Base-by-base conservation (phyloP, 2,329 filamentous ascomycete species). In the Cylindrodendrum hubeiense region DNA sequence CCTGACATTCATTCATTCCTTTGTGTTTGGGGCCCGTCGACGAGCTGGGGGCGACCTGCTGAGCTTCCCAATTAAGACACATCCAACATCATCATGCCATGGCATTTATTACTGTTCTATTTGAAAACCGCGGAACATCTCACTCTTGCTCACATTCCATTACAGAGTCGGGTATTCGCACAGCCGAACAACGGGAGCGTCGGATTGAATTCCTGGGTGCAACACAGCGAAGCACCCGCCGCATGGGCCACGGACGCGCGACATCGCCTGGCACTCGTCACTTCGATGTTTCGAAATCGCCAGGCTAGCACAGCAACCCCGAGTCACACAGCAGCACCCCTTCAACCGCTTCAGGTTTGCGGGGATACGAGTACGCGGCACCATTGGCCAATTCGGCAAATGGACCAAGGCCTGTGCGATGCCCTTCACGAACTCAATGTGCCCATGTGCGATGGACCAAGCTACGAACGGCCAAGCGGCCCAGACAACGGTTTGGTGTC, bases 341-440 rank as follows among this genome's bases (percentile, higher is more conserved):
- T 61, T 41, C 54, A 49, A 39, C 58, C 47, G 56, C 44, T 28
- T 63, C 55, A 47, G 46, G 57, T 60, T 69, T 65, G 71, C 60
- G 70, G 68, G 65, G 67, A 67, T 66, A 51, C 63, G 63, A 53
- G 28, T 44, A 41, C 12, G 57, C 17, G 50, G 49, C 60, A 5
- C 61, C 43, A 71, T 74, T 71, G 68, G 71, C 43, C 58, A 65
- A 64, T 52, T 49, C 46, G 9, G 37, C 21, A 24, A 43, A 65
- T 33, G 19, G 34, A 44, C 34, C 24, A 41, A 22, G 43, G 17
- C 17, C 51, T 51, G 41, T 54, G 56, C 54, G 55, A 65, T 59
- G 39, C 30, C 44, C 17, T 58, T 44, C 46, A 47, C 51, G 53
- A 56, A 54, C 49, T 28, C 50, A 34, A 37, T 53, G 43, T 33